phyloP scores from a whole-genome alignment of 371 early-diverging fungal genomes.

The Mortierella sp. region DNA sequence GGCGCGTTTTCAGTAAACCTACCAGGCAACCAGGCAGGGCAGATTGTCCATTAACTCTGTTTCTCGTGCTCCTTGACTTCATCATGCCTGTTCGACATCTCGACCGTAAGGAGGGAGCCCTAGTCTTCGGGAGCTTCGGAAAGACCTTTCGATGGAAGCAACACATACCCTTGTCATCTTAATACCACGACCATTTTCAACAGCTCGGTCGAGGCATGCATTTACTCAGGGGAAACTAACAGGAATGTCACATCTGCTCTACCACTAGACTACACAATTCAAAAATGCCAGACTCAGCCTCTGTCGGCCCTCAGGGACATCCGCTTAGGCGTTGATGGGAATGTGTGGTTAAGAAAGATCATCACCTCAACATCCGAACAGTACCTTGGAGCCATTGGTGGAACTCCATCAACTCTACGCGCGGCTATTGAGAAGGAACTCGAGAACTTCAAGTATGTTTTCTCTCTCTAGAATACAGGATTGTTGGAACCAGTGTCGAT shows the following conservation, averaged over 20 bases:
- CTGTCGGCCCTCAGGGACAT: slow-evolving; percentile 69
- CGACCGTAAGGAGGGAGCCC: slow-evolving; percentile 58
- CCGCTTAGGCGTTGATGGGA: slow-evolving; percentile 82
- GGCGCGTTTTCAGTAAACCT: too few species aligned
- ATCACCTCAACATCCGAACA: slow-evolving; percentile 33
- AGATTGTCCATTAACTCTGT: too few species aligned
- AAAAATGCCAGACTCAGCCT: slow-evolving; percentile 52
- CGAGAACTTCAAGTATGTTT: slow-evolving; percentile 65
- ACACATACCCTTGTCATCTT: too few species aligned
- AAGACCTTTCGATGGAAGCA: not conserved
- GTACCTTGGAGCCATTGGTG: slow-evolving; percentile 75
- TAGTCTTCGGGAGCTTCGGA: too few species aligned
- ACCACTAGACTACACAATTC: slow-evolving; percentile 24
- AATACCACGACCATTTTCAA: not conserved
- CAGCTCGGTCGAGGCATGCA: not conserved
- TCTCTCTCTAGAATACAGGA: not conserved
- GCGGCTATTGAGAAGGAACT: slow-evolving; percentile 74
- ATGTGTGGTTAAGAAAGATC: slow-evolving; percentile 71
- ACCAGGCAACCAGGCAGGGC: too few species aligned
- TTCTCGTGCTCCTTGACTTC: too few species aligned
- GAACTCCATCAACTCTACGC: slow-evolving; percentile 69
- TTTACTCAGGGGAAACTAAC: not conserved
- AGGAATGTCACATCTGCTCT: not conserved
- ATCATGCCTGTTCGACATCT: slow-evolving; percentile 70
- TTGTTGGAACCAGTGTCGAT: not conserved